Evolutionary conservation across 345 rosid genomes (phyloP).

Genomic region (Capsella bursapastoris): DNA sequence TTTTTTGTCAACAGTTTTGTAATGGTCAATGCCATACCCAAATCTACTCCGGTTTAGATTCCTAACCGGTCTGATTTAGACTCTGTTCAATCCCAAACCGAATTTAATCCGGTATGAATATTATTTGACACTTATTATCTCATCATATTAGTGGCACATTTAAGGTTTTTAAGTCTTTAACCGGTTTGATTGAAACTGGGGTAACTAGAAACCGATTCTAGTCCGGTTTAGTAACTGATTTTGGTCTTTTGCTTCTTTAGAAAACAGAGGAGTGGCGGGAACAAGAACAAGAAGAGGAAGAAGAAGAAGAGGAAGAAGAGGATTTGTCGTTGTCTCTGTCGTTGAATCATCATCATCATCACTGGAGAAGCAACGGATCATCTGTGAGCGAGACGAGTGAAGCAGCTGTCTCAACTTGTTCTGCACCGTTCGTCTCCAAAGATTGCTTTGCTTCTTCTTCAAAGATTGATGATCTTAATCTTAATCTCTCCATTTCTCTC

Average conservation of each 20-base stretch:
- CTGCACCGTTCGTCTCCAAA: constrained; percentile 45
- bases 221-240: constrained; percentile 22
- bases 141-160: not conserved
- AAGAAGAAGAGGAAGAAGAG: constrained; percentile 22
- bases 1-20: not conserved
- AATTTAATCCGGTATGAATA: not conserved
- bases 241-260: constrained; percentile 32
- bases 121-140: not conserved
- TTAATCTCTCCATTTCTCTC: constrained; percentile 81
- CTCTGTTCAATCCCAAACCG: not conserved
- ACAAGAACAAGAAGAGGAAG: constrained; percentile 28
- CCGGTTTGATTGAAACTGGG: not conserved
- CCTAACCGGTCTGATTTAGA: not conserved
- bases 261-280: constrained; percentile 40
- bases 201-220: not conserved
- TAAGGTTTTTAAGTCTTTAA: not conserved
- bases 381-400: constrained; percentile 73
- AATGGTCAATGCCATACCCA: not conserved
- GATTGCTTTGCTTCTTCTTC: constrained; percentile 55
- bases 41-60: not conserved
- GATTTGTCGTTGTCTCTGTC: constrained; percentile 67
- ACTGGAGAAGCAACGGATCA: constrained; percentile 56
- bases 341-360: constrained; percentile 47
- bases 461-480: constrained; percentile 49
- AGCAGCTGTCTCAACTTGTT: constrained; percentile 61